Evolutionary conservation across 2,329 filamentous ascomycete genomes (phyloP), one percentile per base, ranked within the genome.

Genomic region (Allantophomopsis lycopodina): DNA sequence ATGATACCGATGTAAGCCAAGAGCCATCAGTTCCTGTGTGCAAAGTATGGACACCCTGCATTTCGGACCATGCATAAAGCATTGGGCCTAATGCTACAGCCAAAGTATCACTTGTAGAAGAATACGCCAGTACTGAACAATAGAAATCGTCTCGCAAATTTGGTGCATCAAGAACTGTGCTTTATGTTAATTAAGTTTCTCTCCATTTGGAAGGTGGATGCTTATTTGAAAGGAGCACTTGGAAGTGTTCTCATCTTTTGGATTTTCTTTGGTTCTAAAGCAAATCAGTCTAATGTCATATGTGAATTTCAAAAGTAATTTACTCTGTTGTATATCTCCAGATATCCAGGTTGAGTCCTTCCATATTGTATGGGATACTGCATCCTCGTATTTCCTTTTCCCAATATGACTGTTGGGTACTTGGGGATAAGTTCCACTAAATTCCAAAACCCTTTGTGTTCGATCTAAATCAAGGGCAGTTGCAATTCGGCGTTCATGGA

Each of bases 61-160:
- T 60, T 55, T 96, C 88, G 0, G 86, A 89, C 91, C 89, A 98
- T 5, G 84, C 73, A 56, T 94, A 95, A 4, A 98, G 72, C 30
- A 78, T 68, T 40, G 79, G 76, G 0, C 79, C 80, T 12, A 96
- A 68, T 0, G 85, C 89, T 14, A 96, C 84, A 14, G 86, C 89
- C 13, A 98, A 69, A 12, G 80, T 83, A 39, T 82, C 73, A 38
- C 76, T 73, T 7, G 74, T 82, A 32, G 71, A 59, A 0, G 82
- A 94, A 57, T 94, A 96, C 8, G 91, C 86, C 40, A 98, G 68
- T 2, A 88, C 70, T 0, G 88, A 91, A 60, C 87, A 95, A 57
- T 98, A 98, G 57, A 88, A 98, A 58, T 98, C 89, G 51, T 96
- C 87, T 41, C 86, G 77, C n/a, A 96, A 66, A 38, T 77, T 75